phyloP scores from a whole-genome alignment of 208 protist species.

The Crithidia thermophila region DNA sequence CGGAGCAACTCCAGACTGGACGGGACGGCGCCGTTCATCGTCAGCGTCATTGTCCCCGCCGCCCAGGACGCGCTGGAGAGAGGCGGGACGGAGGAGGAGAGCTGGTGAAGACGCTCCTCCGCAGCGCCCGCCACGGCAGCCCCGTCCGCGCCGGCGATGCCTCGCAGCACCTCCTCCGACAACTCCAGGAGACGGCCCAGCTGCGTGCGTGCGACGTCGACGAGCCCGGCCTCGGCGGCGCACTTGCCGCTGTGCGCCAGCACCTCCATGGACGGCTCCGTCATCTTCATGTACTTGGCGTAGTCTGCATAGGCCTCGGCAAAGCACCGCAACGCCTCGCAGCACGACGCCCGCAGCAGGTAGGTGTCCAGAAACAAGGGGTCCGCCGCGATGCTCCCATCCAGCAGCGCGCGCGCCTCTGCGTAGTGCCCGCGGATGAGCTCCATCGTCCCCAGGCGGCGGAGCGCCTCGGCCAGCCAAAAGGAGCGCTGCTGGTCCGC shows the following conservation, averaged over 20 bases:
- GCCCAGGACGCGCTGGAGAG: conserved; percentile 20
- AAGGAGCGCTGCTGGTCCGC: conserved; percentile 32
- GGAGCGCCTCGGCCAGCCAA: conserved; percentile 52
- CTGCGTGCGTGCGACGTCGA: conserved; percentile 48
- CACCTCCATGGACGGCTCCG: conserved; percentile 61
- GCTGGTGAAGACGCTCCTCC: neutral
- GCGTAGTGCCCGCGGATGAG: conserved; percentile 56
- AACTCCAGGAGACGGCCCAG: conserved; percentile 51
- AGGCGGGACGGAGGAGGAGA: conserved; percentile 3
- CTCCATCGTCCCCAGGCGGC: conserved; percentile 56
- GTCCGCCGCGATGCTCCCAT: conserved; percentile 58
- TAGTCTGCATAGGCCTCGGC: conserved; percentile 74
- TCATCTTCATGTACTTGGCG: conserved; percentile 84
- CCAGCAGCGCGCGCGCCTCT: conserved; percentile 65
- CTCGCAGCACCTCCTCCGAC: conserved; percentile 25
- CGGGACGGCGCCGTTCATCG: neutral
- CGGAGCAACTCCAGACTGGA: conserved; percentile 19
- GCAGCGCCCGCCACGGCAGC: neutral
- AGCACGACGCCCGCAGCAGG: conserved; percentile 74
- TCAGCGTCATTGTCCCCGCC: conserved; percentile 14
- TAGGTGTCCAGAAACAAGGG: conserved; percentile 73
- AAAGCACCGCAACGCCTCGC: conserved; percentile 57
- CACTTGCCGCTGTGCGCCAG: conserved; percentile 86
- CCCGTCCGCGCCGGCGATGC: neutral
- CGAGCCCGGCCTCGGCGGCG: conserved; percentile 68